Evolutionary conservation across 768 basidiomycete species (phyloP).

Genomic region (Phanerochaete carnosa): DNA sequence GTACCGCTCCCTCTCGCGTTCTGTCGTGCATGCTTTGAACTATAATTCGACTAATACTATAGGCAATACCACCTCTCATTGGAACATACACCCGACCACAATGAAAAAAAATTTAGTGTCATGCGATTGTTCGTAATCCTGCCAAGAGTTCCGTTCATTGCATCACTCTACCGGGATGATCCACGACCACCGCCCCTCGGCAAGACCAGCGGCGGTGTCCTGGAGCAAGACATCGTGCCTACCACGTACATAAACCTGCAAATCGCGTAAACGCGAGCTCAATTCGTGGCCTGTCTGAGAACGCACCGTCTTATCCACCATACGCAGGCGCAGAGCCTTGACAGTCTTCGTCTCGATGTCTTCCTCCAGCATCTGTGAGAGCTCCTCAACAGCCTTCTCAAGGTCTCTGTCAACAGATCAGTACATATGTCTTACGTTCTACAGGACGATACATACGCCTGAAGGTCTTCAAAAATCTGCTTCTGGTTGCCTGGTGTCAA

Average conservation of each 20-base stretch:
- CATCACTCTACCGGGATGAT: not conserved
- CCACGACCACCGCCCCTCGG: constrained; percentile 85
- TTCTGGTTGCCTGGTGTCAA: constrained; percentile 87
- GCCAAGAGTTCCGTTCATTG: not conserved
- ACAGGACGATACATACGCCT: constrained; percentile 52
- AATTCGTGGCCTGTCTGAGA: not conserved
- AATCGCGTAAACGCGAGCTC: not conserved
- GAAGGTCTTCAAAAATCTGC: constrained; percentile 95
- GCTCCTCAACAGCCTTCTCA: constrained; percentile 91
- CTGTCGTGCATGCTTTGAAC: not conserved
- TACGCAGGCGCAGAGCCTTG: constrained; percentile 77
- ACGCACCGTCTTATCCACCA: constrained; percentile 85
- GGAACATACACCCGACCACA: not conserved
- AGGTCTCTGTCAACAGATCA: constrained; percentile 57
- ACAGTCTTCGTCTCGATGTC: constrained; percentile 84
- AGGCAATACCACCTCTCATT: constrained; percentile 1
- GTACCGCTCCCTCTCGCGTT: not conserved
- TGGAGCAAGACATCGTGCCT: constrained; percentile 91
- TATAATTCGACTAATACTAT: constrained; percentile 6
- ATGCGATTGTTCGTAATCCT: not conserved
- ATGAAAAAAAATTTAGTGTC: constrained; percentile 34
- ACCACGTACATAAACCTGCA: constrained; percentile 78
- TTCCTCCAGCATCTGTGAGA: constrained; percentile 87
- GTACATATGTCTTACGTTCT: not conserved
- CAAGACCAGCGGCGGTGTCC: constrained; percentile 86